Base-by-base conservation (phyloP, 345 rosid species). In the Gossypium turneri region DNA sequence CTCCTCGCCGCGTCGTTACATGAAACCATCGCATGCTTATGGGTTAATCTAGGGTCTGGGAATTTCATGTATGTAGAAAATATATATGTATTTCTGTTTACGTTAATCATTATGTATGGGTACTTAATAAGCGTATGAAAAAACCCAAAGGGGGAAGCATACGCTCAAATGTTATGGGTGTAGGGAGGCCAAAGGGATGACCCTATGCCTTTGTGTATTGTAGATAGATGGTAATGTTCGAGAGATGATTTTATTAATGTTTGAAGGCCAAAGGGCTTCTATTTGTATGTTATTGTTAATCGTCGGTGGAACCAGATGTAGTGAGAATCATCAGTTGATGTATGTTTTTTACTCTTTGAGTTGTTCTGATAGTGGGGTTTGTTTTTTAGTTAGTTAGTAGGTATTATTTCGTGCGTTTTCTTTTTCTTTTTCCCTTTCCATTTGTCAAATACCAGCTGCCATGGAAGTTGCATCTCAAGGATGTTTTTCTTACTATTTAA, bases 1-100 rank as follows among this genome's bases (percentile, higher is more conserved):
- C 81, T 47, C 53, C 90, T 69, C 93, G 90, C 59, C 86, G 93
- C 5, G 76, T 83, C 6, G 76, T 81, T 53, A 17, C 84, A 19
- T 88, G 83, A 91, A 34, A 34, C 41, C 41, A 34, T 34, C 41
- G 41, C 41, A 34, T 34, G 1, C 41, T 5, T 34, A 19, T 57
- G 52, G 59, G 22, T 7, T 53, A 3, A 17, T 25, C 4, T 15
- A 65, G 25, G n/a, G 38, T 67, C 38, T 24, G 71, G 67, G 3
- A 20, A 44, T 20, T 43, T 20, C 27, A 56, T 56, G 25, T 55
- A 55, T 55, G 3, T 56, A 56, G 27, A 56, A 2, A 34, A 34
- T 34, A 34, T 34, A 27, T 56, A 20, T 56, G 15, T 56, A 52
- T 52, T 9, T 22, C 12, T 27, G 41, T 25, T 3, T 13, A 27